Evolutionary conservation across 139 green algal genomes (phyloP), one percentile per base, ranked within the genome.

Genomic region (Coelastrella sp.): DNA sequence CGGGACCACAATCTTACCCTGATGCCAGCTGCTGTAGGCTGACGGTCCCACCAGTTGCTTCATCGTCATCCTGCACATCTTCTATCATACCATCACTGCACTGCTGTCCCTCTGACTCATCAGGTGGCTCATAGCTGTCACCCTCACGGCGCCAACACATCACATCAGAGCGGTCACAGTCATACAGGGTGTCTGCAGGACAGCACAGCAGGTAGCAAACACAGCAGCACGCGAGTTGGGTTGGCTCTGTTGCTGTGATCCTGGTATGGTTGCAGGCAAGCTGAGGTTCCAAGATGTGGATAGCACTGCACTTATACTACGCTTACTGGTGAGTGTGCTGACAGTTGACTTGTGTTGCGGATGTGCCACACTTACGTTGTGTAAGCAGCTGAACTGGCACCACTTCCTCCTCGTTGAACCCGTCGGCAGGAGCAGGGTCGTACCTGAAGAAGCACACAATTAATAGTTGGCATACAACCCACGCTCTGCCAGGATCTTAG

Each of bases 131-230:
- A 47, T 75, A 90, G 5, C 56, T 80, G 19, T 90, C 86, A 47
- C 86, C 86, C 32, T 85, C 86, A 8, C 86, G 59, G 13, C 86
- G 86, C 86, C 86, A 90, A 8, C 13, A 19, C 74, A 90, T 74
- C 19, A 59, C 5, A 19, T 76, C 86, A 8, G 17, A 32, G 57
- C 59, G 23, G 3, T 58, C 68, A 64, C 76, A 54, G 60, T 90
- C 86, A 20, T 79, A 58, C 74, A 90, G 74, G 4, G 7, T 16
- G 86, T 90, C 86, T 90, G 86, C 54, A 83, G 10, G 47, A 22
- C 71, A 65, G n/a, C n/a, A n/a, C n/a, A n/a, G n/a, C n/a, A n/a
- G n/a, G n/a, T n/a, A n/a, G n/a, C n/a, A n/a, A n/a, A n/a, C n/a
- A n/a, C n/a, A n/a, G n/a, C n/a, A n/a, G n/a, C n/a, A n/a, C n/a